Conservation (phyloP, 139 green algal genomes). For the Picocystis salinarum region DNA sequence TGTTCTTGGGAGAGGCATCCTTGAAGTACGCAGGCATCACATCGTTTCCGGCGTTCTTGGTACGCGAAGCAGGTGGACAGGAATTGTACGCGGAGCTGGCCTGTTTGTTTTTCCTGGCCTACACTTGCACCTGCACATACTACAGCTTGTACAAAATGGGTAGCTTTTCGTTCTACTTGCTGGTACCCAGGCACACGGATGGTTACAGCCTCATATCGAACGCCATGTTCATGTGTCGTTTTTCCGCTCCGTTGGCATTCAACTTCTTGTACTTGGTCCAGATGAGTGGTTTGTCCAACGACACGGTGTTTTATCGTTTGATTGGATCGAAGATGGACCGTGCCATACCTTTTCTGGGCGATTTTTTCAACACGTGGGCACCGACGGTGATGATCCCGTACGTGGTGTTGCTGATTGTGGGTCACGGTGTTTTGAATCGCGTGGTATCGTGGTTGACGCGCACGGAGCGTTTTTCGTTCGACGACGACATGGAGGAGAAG, state of each 20-base stretch:
- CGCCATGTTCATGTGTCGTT: slow-evolving; percentile 57
- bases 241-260: slow-evolving; percentile 77
- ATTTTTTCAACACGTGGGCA: slow-evolving; percentile 30
- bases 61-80: slow-evolving; percentile 3
- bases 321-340: slow-evolving; percentile 33
- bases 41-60: slow-evolving; percentile 16
- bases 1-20: slow-evolving; percentile 26
- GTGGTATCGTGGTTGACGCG: slow-evolving; percentile 7
- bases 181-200: slow-evolving; percentile 46
- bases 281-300: slow-evolving; percentile 10
- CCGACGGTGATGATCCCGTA: slow-evolving; percentile 28
- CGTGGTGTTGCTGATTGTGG: slow-evolving; percentile 18
- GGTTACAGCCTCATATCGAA: slow-evolving; percentile 42
- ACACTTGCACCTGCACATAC: slow-evolving; percentile 76
- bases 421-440: slow-evolving; percentile 17
- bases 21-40: slow-evolving; percentile 23
- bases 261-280: slow-evolving; percentile 77
- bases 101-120: slow-evolving; percentile 42
- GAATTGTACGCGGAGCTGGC: slow-evolving; percentile 11
- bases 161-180: slow-evolving; percentile 49
- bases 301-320: slow-evolving; percentile 25
- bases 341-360: slow-evolving; percentile 29
- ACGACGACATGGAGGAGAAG: slow-evolving; percentile 26
- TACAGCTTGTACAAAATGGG: slow-evolving; percentile 72
- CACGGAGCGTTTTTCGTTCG: slow-evolving; percentile 10